phyloP scores from a whole-genome alignment of 805 yeast species.

The Metschnikowia aberdeeniae region DNA sequence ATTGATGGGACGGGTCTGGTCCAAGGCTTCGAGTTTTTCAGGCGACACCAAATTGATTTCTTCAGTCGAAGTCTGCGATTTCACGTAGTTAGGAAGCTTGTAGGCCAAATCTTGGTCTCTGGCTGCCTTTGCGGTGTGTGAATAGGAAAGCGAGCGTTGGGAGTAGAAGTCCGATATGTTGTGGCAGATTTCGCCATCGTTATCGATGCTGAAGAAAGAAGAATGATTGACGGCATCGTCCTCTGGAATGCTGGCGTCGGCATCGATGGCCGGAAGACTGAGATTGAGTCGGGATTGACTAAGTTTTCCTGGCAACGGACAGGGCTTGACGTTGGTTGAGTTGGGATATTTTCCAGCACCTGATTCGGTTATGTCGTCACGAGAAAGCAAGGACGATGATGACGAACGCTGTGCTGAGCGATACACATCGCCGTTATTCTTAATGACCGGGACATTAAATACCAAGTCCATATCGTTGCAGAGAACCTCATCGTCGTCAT shows the following conservation, averaged over 20 bases:
- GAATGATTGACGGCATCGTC: conserved; percentile 11
- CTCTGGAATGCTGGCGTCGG: conserved; percentile 7
- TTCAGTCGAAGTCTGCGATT: conserved; percentile 31
- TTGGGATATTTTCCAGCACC: conserved; percentile 23
- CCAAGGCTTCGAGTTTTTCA: conserved; percentile 51
- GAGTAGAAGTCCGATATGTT: conserved; percentile 36
- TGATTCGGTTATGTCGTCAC: conserved; percentile 23
- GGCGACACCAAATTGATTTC: conserved; percentile 46
- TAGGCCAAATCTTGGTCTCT: conserved; percentile 33
- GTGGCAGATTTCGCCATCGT: conserved; percentile 32
- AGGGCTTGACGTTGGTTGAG: conserved; percentile 17
- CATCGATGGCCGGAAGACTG: conserved; percentile 5
- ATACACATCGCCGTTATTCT: conserved; percentile 32
- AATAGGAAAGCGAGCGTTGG: conserved; percentile 32
- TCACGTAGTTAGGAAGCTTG: conserved; percentile 36
- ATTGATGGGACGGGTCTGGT: conserved; percentile 67
- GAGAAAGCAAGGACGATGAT: conserved; percentile 19
- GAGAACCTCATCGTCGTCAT: conserved; percentile 37
- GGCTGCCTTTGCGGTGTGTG: conserved; percentile 28
- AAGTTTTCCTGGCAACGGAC: conserved; percentile 20
- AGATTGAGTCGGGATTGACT: conserved; percentile 7
- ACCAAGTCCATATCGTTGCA: conserved; percentile 37
- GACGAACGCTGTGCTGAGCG: conserved; percentile 14
- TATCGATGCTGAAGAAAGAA: conserved; percentile 16
- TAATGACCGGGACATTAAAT: conserved; percentile 42